Conservation (phyloP, 1,284 basidiomycete genomes). For the Lentinula novae-zelandiae region DNA sequence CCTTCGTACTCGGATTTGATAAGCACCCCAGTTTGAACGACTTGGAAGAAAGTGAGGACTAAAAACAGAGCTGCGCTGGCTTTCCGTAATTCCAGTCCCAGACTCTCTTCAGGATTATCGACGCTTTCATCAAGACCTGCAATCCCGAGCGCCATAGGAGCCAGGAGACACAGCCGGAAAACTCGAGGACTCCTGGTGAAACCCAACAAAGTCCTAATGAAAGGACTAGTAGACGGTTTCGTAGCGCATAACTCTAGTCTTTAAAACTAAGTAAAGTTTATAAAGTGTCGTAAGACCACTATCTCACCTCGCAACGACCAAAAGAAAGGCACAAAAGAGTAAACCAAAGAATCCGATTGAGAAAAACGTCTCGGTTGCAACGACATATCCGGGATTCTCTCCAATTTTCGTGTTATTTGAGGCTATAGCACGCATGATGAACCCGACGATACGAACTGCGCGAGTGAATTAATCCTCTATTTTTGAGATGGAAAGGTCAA, state of each 20-base stretch:
- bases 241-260: not conserved
- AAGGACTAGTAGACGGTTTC: not conserved
- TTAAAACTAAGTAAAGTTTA: not conserved
- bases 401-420: constrained; percentile 11
- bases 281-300: not conserved
- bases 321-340: constrained; percentile 19
- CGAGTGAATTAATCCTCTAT: no score
- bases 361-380: constrained; percentile 14
- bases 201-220: constrained; percentile 5
- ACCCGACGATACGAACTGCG: constrained; percentile 18
- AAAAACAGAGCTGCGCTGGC: constrained; percentile 41
- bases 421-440: constrained; percentile 14
- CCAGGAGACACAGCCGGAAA: constrained; percentile 20
- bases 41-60: constrained; percentile 35
- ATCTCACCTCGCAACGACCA: constrained; percentile 20
- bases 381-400: constrained; percentile 11
- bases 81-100: constrained; percentile 28
- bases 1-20: constrained; percentile 18
- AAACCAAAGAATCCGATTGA: constrained; percentile 25
- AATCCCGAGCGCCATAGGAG: constrained; percentile 29
- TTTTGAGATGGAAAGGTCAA: not conserved
- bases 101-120: not conserved
- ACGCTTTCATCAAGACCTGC: constrained; percentile 23
- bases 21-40: constrained; percentile 33
- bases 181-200: constrained; percentile 25